These are phyloP conservation scores for Sordaria brevicollis DNA, from an alignment of 495 filamentous ascomycete genomes.

Conservation along the genomic window DNA sequence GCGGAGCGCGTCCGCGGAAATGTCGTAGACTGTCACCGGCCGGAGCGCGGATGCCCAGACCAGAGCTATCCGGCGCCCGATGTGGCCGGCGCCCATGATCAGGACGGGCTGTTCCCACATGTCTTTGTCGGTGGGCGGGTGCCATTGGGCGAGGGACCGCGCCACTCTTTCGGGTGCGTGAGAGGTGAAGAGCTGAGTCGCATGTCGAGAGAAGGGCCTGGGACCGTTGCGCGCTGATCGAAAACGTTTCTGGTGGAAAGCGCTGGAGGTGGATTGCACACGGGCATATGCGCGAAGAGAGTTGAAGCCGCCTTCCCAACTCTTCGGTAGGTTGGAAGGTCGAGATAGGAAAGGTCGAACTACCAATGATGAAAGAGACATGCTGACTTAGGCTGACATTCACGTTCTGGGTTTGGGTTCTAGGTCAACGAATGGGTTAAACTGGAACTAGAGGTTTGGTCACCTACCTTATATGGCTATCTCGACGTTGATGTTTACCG, in stretches of 20 bases:
- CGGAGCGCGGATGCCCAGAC: conserved; percentile 27
- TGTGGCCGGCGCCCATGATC: conserved; percentile 27
- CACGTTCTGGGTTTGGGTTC: too few relatives aligned
- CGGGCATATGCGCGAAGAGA: neutral
- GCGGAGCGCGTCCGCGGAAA: conserved; percentile 15
- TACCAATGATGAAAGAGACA: neutral
- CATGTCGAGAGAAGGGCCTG: neutral
- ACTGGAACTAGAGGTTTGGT: neutral
- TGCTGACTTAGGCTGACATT: neutral
- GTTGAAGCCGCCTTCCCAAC: neutral
- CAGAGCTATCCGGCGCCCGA: conserved; percentile 25
- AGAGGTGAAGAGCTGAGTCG: neutral
- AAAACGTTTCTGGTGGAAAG: neutral
- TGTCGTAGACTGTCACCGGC: conserved; percentile 29
- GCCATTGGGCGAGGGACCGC: conserved; percentile 9
- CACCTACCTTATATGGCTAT: neutral
- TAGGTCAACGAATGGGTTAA: neutral
- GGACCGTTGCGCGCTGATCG: neutral
- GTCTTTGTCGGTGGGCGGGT: conserved; percentile 13
- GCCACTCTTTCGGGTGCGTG: neutral
- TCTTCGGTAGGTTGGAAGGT: neutral
- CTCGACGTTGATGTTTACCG: neutral
- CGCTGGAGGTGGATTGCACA: neutral
- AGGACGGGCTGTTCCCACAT: conserved; percentile 25
- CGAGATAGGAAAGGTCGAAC: neutral